Base-by-base conservation (phyloP, 2,329 filamentous ascomycete species). In the Sporothrix curviconia region DNA sequence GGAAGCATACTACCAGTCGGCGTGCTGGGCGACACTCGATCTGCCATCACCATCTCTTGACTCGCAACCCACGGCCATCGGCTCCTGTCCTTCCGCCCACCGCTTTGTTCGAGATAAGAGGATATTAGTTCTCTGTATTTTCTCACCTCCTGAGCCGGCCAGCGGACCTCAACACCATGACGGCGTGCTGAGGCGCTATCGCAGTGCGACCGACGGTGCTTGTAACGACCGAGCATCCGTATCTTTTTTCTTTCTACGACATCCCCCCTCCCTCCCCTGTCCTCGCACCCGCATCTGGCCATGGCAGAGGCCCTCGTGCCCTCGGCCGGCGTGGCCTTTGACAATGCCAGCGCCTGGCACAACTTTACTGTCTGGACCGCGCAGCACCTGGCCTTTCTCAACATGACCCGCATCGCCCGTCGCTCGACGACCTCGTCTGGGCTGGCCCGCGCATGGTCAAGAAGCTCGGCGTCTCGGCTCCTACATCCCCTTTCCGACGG, bases 401-500 rank as follows among this genome's bases (percentile, higher is more conserved):
- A 80, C 59, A 53, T 64, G 55, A 79, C 81, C 43, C 78, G 78
- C 63, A 79, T 82, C 69, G 76, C 81, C 85, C 86, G 2, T 84
- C 84, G 11, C 72, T 88, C 17, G 83, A 82, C 68, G 86, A 90
- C 65, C 73, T 92, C 49, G 78, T 89, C 62, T 77, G 83, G 70
- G 86, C 82, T 17, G 80, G 87, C 4, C 87, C 87, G 51, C 79
- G 87, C 59, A 83, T 91, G 67, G 78, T 89, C 32, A 84, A 80
- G 70, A 85, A 82, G 68, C 77, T 87, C 40, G 83, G 85, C 83
- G 80, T 65, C 77, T 87, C 37, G 83, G 85, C 52, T 82, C 80
- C n/a, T 80, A 86, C 64, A 77, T 84, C 57, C 74, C 79, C 36
- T 71, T 81, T 34, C 81, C 12, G 84, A 88, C 64, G 76, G 79